Evolutionary conservation across 2,329 filamentous ascomycete species (phyloP), one percentile per base, ranked within the genome.

Genomic region (Simplicillium sp.): DNA sequence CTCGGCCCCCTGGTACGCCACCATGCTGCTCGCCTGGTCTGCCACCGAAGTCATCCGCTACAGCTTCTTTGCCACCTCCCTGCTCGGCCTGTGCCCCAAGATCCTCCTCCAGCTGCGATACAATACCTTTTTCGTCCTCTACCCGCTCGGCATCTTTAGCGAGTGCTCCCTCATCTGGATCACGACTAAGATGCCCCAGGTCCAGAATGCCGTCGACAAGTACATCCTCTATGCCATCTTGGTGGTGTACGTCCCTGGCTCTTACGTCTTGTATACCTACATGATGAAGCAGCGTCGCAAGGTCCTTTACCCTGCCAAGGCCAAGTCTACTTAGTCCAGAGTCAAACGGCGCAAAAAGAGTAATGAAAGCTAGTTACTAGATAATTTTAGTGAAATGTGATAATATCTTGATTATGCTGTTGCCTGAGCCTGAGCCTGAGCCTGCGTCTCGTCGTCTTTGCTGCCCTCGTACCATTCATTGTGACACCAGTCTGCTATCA

Each of bases 11-110:
- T 76, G 73, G 42, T 94, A 89, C 70, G 70, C 78, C 49, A 75
- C 73, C 53, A 87, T 94, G 86, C 73, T 97, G 44, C 55, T 82
- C 42, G 89, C 92, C 28, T 97, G 92, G 90, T 83, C 80, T 48
- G 62, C 87, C 44, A 96, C 92, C 45, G 92, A 98, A 67, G 84
- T 95, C 40, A 83, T 96, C 53, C 82, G 92, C 41, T 98, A 98
- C 73, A 76, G 78, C 37, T 98, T 86, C 72, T 97, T 97, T 59
- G 84, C 85, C 29, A 72, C 88, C 53, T 80, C 78, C 51, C 74
- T 92, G 28, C 66, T 70, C 47, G 71, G 76, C 20, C 57, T 64
- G 44, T 76, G 84, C 25, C 86, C 88, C 0, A 58, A 54, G 1
- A 67, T 72, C 44, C 73, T 95, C 57, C 79, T 78, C 31, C 94